Evolutionary conservation across 192 early-diverging fungal species (phyloP).

Genomic region (Thoreauomyces humboldtii): DNA sequence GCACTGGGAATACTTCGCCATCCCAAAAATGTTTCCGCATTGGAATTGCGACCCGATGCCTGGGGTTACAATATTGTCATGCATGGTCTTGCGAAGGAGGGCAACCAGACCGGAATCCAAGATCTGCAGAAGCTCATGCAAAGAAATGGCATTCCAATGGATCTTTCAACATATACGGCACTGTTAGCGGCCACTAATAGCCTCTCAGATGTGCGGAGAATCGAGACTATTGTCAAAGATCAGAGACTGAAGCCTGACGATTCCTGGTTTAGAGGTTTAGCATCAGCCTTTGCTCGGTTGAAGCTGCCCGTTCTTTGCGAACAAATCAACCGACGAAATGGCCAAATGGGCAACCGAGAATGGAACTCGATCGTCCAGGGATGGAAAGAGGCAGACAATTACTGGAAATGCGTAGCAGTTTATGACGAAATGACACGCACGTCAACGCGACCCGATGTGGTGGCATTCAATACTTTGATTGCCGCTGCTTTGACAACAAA

Average conservation of each 20-base stretch:
- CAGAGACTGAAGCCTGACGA: neutral
- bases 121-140: neutral
- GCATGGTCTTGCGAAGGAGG: constrained; percentile 3
- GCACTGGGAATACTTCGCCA: neutral
- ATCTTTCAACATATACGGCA: constrained; percentile 17
- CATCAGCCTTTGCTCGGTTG: constrained; percentile 13
- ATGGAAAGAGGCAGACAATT: constrained; percentile 9
- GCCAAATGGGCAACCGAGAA: neutral
- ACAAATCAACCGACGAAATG: neutral
- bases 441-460: neutral
- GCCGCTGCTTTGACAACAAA: neutral
- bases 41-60: constrained; percentile 2
- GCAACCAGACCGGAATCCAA: neutral
- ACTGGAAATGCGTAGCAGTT: neutral
- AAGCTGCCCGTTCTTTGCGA: constrained; percentile 11
- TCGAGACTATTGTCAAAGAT: neutral
- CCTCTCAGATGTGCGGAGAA: neutral
- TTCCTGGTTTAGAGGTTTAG: neutral
- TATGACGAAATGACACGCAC: constrained; percentile 6
- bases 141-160: neutral
- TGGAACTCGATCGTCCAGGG: constrained; percentile 16
- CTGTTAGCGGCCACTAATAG: constrained; percentile 1
- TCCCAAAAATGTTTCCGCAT: neutral
- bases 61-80: constrained; percentile 25
- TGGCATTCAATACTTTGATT: constrained; percentile 17